These are phyloP conservation scores for Moniliophthora roreri DNA, from an alignment of 1,284 basidiomycete genomes.

Conservation along the genomic window DNA sequence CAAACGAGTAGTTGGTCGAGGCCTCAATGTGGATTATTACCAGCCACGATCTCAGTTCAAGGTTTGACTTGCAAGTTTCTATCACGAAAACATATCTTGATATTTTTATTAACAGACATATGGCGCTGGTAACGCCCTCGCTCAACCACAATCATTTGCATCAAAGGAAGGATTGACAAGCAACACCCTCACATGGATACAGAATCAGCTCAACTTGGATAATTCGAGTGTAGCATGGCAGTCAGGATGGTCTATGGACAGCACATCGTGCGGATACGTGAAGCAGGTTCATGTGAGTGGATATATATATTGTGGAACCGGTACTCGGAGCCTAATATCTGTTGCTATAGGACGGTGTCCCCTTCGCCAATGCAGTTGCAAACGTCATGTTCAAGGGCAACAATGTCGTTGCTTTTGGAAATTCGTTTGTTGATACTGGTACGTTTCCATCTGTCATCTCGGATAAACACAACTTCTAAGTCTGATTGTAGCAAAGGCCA, in stretches of 20 bases:
- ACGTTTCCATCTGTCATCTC: too few species aligned
- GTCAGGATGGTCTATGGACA: conserved; percentile 32
- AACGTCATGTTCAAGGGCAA: conserved; percentile 33
- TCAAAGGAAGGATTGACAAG: conserved; percentile 25
- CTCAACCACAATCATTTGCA: conserved; percentile 27
- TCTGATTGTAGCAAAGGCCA: conserved; percentile 25
- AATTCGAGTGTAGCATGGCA: conserved; percentile 28
- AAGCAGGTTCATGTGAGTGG: neutral
- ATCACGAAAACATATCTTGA: neutral
- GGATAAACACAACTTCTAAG: too few species aligned
- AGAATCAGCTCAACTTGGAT: conserved; percentile 29
- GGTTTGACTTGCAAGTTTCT: conserved; percentile 20
- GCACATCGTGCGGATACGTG: conserved; percentile 28
- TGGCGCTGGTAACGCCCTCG: conserved; percentile 40
- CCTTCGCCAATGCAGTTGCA: conserved; percentile 38
- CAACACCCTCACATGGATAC: conserved; percentile 34
- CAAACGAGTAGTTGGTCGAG: conserved; percentile 27
- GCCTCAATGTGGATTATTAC: conserved; percentile 36
- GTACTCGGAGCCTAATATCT: neutral
- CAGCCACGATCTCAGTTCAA: conserved; percentile 42
- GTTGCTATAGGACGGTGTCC: conserved; percentile 30
- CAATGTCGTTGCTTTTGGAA: conserved; percentile 33
- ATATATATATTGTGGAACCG: neutral
- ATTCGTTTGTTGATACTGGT: conserved; percentile 37
- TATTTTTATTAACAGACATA: conserved; percentile 34